Evolutionary conservation across 2,329 filamentous ascomycete species (phyloP).

Genomic region (Malbranchea cinnamomea): DNA sequence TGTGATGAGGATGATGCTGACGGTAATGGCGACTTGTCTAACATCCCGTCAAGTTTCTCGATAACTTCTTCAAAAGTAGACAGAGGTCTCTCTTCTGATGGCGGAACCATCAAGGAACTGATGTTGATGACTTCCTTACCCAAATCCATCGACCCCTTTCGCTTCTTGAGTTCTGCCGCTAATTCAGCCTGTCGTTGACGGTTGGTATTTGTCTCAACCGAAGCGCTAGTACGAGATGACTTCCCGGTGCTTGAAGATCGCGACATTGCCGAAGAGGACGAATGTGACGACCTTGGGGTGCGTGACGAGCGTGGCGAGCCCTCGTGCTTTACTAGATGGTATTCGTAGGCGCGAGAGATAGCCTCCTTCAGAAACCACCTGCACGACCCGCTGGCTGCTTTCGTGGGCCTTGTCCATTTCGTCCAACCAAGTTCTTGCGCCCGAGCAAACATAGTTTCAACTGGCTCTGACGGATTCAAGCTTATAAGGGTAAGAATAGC

Average conservation of each 20-base stretch:
- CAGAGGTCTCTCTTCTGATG: slow-evolving; percentile 23
- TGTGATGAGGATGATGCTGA: not conserved
- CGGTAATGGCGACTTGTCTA: not conserved
- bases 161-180: slow-evolving; percentile 18
- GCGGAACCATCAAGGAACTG: slow-evolving; percentile 7
- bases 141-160: slow-evolving; percentile 8
- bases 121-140: slow-evolving; percentile 4
- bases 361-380: slow-evolving; percentile 46
- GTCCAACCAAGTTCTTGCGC: slow-evolving; percentile 42
- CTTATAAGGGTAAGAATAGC: slow-evolving; percentile 38
- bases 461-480: slow-evolving; percentile 24
- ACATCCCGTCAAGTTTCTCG: slow-evolving; percentile 17
- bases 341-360: slow-evolving; percentile 44
- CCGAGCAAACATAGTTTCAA: slow-evolving; percentile 33
- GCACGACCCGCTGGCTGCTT: slow-evolving; percentile 30
- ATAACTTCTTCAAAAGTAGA: slow-evolving; percentile 25
- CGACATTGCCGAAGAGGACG: slow-evolving; percentile 2
- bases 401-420: slow-evolving; percentile 35
- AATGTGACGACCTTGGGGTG: slow-evolving; percentile 10
- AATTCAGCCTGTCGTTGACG: slow-evolving; percentile 20
- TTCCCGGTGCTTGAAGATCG: not conserved
- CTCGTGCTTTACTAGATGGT: slow-evolving; percentile 13
- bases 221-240: slow-evolving; percentile 2
- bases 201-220: slow-evolving; percentile 8
- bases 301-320: slow-evolving; percentile 1